Evolutionary conservation across 805 yeast species (phyloP), one percentile per base, ranked within the genome.

Genomic region (Saccharomycopsis oosterbeekiorum): DNA sequence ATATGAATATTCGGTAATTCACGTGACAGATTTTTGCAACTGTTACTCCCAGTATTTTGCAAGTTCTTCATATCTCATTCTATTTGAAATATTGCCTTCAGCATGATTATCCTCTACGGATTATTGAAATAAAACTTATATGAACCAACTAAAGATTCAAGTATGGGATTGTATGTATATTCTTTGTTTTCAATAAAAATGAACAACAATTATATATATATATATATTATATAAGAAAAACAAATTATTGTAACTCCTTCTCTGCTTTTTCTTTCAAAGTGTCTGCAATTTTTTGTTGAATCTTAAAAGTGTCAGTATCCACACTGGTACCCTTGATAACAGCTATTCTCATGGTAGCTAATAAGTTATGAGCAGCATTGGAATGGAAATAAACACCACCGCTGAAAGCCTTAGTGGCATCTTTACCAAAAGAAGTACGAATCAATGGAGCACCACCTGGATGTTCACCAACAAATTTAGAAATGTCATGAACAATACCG

Each of bases 301-400:
- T 71, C 58, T 73, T 78, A 67, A 76, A 83, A 19, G 86, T 84
- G 67, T 83, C 76, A 57, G 77, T 77, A 57, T 77, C 75, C 53
- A 84, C 88, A 66, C 81, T 82, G 57, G 84, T 78, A 65, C 85
- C 92, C 71, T 84, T 80, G 63, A 88, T 81, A 51, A 88, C 86
- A 29, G 93, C 94, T 17, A 88, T 84, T 78, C 96, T 84, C 88
- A 87, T 82, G 15, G 87, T 84, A 19, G 93, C 90, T 73, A 88
- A 79, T 70, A 88, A 75, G 73, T 88, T 88, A 72, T 86, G 91
- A 24, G 94, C 96, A 64, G 96, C 94, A 68, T 88, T 88, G 9
- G 93, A 85, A 70, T 88, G 96, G 12, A 88, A 83, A 70, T 88
- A 88, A 37, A 88, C 94, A 70, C 89, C 92, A 70, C 96, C 96